These are phyloP conservation scores for Verbena officinalis DNA, from an alignment of 257 asterid species.

Conservation along the genomic window DNA sequence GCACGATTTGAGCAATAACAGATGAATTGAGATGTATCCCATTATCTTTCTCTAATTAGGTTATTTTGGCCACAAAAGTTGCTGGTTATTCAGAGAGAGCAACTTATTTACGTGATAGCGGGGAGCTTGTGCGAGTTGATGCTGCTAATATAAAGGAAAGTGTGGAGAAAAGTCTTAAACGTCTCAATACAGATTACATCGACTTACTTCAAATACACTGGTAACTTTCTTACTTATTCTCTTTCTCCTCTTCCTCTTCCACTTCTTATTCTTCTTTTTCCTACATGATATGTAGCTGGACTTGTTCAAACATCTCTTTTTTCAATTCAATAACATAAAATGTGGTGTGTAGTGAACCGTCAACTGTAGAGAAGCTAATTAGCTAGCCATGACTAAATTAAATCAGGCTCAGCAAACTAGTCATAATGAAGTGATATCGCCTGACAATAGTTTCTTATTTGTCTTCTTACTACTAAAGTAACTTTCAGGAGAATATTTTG, in stretches of 20 bases:
- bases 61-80: conserved; percentile 93
- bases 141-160: conserved; percentile 92
- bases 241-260: background rate
- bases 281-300: background rate
- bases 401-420: conserved; percentile 12
- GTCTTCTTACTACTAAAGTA: conserved; percentile 2
- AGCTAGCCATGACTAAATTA: conserved; percentile 6
- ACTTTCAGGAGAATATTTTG: background rate
- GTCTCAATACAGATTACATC: conserved; percentile 88
- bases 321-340: conserved; percentile 11
- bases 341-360: conserved; percentile 9
- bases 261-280: conserved; percentile 7
- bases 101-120: conserved; percentile 64
- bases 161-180: conserved; percentile 91
- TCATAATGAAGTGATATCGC: conserved; percentile 1
- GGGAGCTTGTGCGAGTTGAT: conserved; percentile 70
- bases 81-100: conserved; percentile 77
- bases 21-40: conserved; percentile 9
- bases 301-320: background rate
- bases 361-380: conserved; percentile 11
- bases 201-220: conserved; percentile 97
- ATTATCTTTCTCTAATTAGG: conserved; percentile 39
- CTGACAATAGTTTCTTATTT: background rate
- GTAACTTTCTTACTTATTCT: conserved; percentile 41
- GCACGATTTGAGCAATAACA: conserved; percentile 21